These are phyloP conservation scores for Stereum hirsutum DNA, from an alignment of 1,284 basidiomycete genomes.

Conservation along the genomic window DNA sequence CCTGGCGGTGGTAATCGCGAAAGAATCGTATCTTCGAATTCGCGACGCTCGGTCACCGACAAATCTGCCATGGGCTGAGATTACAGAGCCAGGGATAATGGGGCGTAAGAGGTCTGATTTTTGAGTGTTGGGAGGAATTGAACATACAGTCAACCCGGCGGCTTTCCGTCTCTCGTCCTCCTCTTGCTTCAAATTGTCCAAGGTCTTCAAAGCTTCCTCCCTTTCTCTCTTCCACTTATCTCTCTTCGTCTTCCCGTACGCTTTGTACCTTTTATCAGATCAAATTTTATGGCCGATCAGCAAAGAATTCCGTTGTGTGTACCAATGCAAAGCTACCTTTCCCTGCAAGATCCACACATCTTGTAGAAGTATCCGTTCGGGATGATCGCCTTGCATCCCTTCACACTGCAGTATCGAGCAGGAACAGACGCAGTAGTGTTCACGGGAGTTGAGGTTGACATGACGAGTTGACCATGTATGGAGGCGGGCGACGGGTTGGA, in stretches of 20 bases:
- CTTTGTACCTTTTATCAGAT: constrained; percentile 37
- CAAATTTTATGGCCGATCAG: no score
- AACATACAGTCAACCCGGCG: constrained; percentile 25
- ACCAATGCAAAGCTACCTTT: no score
- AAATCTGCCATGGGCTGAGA: constrained; percentile 11
- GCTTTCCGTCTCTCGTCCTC: constrained; percentile 30
- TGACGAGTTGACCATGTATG: neutral
- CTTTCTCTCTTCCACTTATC: constrained; percentile 43
- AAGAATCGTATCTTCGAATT: constrained; percentile 12
- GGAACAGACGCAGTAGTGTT: constrained; percentile 8
- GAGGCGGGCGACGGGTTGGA: neutral
- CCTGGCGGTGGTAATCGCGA: constrained; percentile 9
- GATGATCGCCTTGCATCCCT: constrained; percentile 38
- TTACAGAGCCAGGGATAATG: neutral
- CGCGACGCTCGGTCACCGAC: constrained; percentile 9
- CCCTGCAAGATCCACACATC: constrained; percentile 46
- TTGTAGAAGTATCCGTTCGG: constrained; percentile 36
- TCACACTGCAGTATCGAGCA: constrained; percentile 39
- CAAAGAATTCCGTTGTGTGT: no score
- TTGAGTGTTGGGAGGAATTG: neutral
- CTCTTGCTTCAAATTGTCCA: constrained; percentile 24
- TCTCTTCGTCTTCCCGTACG: constrained; percentile 44
- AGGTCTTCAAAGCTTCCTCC: constrained; percentile 30
- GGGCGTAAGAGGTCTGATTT: neutral
- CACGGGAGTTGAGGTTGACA: neutral